Base-by-base conservation (phyloP, 2,329 filamentous ascomycete species). In the Sphaerulina musiva region DNA sequence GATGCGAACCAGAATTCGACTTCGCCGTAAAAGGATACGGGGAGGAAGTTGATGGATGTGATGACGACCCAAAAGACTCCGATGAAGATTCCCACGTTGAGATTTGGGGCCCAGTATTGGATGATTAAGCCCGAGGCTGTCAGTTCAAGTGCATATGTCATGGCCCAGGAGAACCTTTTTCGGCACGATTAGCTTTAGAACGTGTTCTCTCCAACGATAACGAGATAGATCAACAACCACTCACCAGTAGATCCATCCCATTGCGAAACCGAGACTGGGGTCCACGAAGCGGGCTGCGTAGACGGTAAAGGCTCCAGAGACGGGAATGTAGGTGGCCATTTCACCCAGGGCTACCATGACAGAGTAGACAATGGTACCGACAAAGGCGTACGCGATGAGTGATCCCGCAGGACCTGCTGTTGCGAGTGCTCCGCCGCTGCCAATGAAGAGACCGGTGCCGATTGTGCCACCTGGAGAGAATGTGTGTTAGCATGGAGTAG, bases 261-360 rank as follows among this genome's bases (percentile, higher is more conserved):
- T 71, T 10, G 74, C 72, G 55, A 78, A 77, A 6, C 75, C 75
- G n/a, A 78, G 59, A 36, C 67, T 70, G 17, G 69, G 67, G 20
- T 73, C 73, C 14, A 77, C 71, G 58, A 75, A 76, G 38, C 74
- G 72, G 29, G 71, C 68, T 54, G 69, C 69, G 67, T 78, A 78
- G 64, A 77, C 65, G 55, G 75, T 71, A 74, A 80, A 77, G 54
- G 77, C 73, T 62, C 78, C 77, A 29, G 80, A 73, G 58, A 83
- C 68, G 3, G 82, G 80, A 48, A 85, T 76, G 73, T 81, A 84
- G 32, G 82, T 77, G 20, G 81, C 80, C 72, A 85, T 80, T 68
- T 82, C 79, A 17, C 76, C 76, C 26, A 74, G 69, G 0, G 68
- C 71, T 46, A 76, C 77, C 51, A 84, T 77, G 63, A 75, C 67